phyloP scores from a whole-genome alignment of 208 protist genomes.

The Crithidia bombi region DNA sequence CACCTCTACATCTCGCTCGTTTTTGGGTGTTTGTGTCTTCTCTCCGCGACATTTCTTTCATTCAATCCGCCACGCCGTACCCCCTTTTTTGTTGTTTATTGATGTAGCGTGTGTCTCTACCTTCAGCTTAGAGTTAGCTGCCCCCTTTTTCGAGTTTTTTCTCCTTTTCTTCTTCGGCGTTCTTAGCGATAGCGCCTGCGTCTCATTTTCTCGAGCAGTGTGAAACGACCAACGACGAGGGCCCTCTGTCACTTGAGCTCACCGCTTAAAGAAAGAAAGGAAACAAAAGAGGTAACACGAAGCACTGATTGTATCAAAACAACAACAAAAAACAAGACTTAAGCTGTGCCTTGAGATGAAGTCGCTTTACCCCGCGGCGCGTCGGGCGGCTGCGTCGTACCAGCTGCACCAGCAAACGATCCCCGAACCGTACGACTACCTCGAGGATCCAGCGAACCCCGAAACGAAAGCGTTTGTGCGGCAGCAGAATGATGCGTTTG shows the following conservation, averaged over 20 bases:
- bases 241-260: no score
- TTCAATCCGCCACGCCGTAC: no score
- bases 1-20: no score
- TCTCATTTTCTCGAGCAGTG: conserved; percentile 19
- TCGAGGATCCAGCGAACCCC: conserved; percentile 87
- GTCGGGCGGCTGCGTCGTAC: conserved; percentile 69
- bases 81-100: not conserved
- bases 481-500: conserved; percentile 82
- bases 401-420: conserved; percentile 74
- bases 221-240: no score
- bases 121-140: not conserved
- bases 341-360: conserved; percentile 27
- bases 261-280: no score
- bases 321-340: not conserved
- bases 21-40: no score
- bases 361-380: conserved; percentile 54
- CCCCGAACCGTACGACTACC: conserved; percentile 92
- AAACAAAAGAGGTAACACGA: no score
- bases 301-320: no score
- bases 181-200: not conserved
- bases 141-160: not conserved
- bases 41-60: no score
- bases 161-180: not conserved
- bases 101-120: not conserved
- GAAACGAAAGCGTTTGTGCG: conserved; percentile 91